Evolutionary conservation across 2,329 filamentous ascomycete genomes (phyloP).

Genomic region (Claviceps pazoutovae): DNA sequence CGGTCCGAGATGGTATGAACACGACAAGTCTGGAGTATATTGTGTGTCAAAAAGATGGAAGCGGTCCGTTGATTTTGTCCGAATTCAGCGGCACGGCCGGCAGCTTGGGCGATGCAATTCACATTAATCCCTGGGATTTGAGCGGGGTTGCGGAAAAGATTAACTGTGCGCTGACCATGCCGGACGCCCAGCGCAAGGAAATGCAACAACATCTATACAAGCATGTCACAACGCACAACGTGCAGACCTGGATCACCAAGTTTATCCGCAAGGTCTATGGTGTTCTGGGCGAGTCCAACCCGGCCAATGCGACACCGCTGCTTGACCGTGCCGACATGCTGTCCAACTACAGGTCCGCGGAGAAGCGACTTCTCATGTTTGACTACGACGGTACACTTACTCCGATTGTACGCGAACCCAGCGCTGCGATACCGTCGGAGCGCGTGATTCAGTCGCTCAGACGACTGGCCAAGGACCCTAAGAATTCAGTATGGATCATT

Average conservation of each 20-base stretch:
- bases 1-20: constrained; percentile 94
- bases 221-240: constrained; percentile 74
- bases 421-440: constrained; percentile 76
- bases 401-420: constrained; percentile 84
- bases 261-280: constrained; percentile 68
- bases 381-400: constrained; percentile 97
- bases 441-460: constrained; percentile 69
- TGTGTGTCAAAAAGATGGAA: constrained; percentile 74
- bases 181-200: constrained; percentile 44
- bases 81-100: constrained; percentile 93
- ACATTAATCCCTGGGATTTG: constrained; percentile 94
- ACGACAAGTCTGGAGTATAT: constrained; percentile 93
- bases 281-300: constrained; percentile 64
- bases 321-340: constrained; percentile 65
- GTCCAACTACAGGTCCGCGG: constrained; percentile 57
- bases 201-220: constrained; percentile 67
- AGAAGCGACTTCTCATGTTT: constrained; percentile 88
- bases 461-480: constrained; percentile 61
- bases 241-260: constrained; percentile 72
- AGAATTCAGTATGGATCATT: constrained; percentile 95
- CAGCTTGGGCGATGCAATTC: constrained; percentile 71
- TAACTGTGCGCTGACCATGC: constrained; percentile 67
- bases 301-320: constrained; percentile 62
- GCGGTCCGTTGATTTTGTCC: constrained; percentile 82
- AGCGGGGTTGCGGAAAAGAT: constrained; percentile 73